phyloP scores from a whole-genome alignment of 1,284 basidiomycete genomes.

The Pseudozyma tsukubaensis region DNA sequence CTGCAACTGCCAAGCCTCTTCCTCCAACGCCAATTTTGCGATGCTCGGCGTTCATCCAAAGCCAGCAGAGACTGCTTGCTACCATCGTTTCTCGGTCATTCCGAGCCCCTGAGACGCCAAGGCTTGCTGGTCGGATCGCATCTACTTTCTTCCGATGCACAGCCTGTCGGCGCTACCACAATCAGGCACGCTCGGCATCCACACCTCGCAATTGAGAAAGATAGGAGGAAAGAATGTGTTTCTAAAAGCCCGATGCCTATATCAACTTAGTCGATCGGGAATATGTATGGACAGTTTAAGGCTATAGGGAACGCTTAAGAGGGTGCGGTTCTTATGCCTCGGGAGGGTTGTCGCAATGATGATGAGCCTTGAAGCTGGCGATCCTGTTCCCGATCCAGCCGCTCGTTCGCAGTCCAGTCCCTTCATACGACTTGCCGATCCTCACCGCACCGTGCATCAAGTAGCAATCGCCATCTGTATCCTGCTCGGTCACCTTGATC shows the following conservation, averaged over 20 bases:
- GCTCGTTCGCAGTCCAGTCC: constrained; percentile 22
- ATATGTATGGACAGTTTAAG: background rate
- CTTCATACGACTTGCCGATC: constrained; percentile 28
- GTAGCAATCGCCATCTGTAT: constrained; percentile 20
- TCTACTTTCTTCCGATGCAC: background rate
- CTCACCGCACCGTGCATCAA: constrained; percentile 23
- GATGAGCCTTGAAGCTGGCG: constrained; percentile 16
- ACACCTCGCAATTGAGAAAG: background rate
- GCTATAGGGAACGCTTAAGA: background rate
- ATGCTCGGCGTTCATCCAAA: constrained; percentile 6
- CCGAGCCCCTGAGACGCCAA: constrained; percentile 3
- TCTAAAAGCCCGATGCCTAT: no score
- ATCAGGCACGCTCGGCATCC: background rate
- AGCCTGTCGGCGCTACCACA: background rate
- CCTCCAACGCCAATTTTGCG: background rate
- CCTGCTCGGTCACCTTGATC: constrained; percentile 17
- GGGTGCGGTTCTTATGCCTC: background rate
- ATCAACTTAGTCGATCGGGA: no score
- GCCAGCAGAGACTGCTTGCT: background rate
- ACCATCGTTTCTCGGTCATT: background rate
- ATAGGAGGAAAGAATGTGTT: no score
- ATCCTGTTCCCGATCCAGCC: constrained; percentile 28
- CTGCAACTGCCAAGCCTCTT: background rate
- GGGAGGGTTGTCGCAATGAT: constrained; percentile 25
- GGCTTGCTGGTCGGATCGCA: background rate